phyloP scores from a whole-genome alignment of 2,329 filamentous ascomycete genomes.

The Sporothrix globosa region DNA sequence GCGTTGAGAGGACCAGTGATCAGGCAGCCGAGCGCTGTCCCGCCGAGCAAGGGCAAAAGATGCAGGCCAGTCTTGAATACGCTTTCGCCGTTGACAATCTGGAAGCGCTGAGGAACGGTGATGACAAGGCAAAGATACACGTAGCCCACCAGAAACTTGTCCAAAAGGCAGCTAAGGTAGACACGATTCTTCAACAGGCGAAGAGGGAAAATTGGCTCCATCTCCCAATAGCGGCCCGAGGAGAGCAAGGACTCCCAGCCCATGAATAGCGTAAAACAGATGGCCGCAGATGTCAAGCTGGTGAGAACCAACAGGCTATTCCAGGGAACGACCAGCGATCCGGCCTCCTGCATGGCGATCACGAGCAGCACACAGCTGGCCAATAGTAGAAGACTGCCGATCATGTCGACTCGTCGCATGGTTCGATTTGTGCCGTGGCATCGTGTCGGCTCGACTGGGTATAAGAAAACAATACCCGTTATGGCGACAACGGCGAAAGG shows the following conservation, averaged over 20 bases:
- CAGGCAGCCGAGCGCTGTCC: slow-evolving; percentile 61
- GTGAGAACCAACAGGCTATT: slow-evolving; percentile 54
- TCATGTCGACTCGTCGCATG: slow-evolving; percentile 35
- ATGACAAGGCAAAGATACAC: slow-evolving; percentile 62
- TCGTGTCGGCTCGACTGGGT: slow-evolving; percentile 36
- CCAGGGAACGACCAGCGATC: slow-evolving; percentile 57
- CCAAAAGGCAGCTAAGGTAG: slow-evolving; percentile 55
- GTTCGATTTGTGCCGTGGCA: slow-evolving; percentile 27
- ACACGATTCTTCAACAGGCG: slow-evolving; percentile 53
- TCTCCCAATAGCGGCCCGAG: slow-evolving; percentile 43
- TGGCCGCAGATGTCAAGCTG: slow-evolving; percentile 52
- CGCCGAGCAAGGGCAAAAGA: slow-evolving; percentile 60
- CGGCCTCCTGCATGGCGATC: slow-evolving; percentile 61
- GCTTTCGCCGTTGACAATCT: slow-evolving; percentile 59
- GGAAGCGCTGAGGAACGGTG: slow-evolving; percentile 62
- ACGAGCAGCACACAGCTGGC: slow-evolving; percentile 58
- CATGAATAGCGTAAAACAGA: slow-evolving; percentile 55
- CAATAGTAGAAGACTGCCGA: slow-evolving; percentile 50
- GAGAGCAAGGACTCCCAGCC: slow-evolving; percentile 56
- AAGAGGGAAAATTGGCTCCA: slow-evolving; percentile 61
- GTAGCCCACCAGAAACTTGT: slow-evolving; percentile 61
- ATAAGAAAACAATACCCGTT: slow-evolving; percentile 49
- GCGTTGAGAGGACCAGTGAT: slow-evolving; percentile 58
- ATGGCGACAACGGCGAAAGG: slow-evolving; percentile 44
- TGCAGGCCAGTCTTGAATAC: slow-evolving; percentile 60